These are phyloP conservation scores for Cladosporium sp. DNA, from an alignment of 2,329 filamentous ascomycete genomes.

Conservation along the genomic window DNA sequence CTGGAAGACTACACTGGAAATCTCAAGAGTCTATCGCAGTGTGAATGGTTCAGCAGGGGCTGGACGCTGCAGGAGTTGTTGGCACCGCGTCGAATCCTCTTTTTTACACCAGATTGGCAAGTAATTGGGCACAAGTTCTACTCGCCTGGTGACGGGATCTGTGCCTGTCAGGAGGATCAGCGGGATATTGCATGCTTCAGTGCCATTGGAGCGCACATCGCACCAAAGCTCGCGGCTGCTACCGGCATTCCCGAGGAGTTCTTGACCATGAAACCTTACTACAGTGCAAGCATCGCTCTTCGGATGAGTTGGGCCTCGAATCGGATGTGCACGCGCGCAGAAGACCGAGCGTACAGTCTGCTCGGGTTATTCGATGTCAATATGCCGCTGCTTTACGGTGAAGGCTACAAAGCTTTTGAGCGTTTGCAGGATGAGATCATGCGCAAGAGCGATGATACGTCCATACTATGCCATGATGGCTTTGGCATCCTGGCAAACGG, in stretches of 20 bases:
- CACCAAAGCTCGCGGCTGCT: not conserved
- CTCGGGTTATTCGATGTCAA: constrained; percentile 41
- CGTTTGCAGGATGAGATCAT: constrained; percentile 14
- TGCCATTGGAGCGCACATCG: not conserved
- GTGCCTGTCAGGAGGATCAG: not conserved
- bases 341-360: constrained; percentile 43
- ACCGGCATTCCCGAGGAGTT: not conserved
- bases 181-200: not conserved
- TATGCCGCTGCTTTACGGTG: constrained; percentile 42
- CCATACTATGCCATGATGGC: not conserved
- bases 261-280: not conserved
- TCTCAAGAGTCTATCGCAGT: not conserved
- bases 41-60: constrained; percentile 20
- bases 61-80: constrained; percentile 26
- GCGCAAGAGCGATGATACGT: not conserved
- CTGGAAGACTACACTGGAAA: not conserved
- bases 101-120: constrained; percentile 17
- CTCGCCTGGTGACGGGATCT: too few species aligned
- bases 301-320: constrained; percentile 15
- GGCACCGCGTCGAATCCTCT: constrained; percentile 16
- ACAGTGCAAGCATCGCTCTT: not conserved
- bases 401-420: constrained; percentile 9
- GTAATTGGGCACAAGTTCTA: constrained; percentile 20
- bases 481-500: too few species aligned
- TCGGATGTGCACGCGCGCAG: constrained; percentile 18